Conservation (phyloP, 352 stramenopile genomes). For the Thalassiosira hispida region DNA sequence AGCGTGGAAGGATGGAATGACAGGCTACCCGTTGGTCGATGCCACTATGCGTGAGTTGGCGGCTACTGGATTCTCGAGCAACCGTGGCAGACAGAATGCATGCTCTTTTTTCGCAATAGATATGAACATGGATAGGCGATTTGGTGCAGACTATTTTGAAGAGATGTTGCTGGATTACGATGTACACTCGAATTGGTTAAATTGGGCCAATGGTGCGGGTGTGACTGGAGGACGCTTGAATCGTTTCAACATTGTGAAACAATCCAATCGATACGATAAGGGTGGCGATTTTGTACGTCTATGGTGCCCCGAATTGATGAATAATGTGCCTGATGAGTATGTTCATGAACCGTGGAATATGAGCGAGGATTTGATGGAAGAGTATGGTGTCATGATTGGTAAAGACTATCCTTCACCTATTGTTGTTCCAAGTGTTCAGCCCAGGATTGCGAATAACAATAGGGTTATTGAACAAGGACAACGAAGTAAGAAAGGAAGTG, state of each 20-base stretch:
- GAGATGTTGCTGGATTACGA: slow-evolving; percentile 88
- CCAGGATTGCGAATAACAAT: slow-evolving; percentile 31
- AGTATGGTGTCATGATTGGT: slow-evolving; percentile 73
- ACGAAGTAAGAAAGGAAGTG: slow-evolving; percentile 19
- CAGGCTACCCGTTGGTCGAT: slow-evolving; percentile 89
- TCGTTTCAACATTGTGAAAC: slow-evolving; percentile 89
- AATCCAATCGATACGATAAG: slow-evolving; percentile 88
- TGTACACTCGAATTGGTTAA: slow-evolving; percentile 88
- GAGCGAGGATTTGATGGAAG: slow-evolving; percentile 74
- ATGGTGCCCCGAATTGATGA: slow-evolving; percentile 86
- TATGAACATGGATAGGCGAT: slow-evolving; percentile 89
- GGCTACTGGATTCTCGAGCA: slow-evolving; percentile 90
- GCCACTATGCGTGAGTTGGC: slow-evolving; percentile 91
- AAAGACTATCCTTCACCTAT: slow-evolving; percentile 82
- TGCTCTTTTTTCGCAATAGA: slow-evolving; percentile 87
- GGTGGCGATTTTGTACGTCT: slow-evolving; percentile 86
- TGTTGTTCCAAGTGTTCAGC: slow-evolving; percentile 34
- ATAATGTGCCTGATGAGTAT: slow-evolving; percentile 74
- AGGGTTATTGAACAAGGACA: slow-evolving; percentile 29
- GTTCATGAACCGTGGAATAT: slow-evolving; percentile 85
- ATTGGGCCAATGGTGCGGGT: slow-evolving; percentile 85
- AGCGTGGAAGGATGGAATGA: slow-evolving; percentile 88
- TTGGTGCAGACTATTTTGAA: slow-evolving; percentile 89
- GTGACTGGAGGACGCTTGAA: slow-evolving; percentile 87
- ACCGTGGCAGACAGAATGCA: slow-evolving; percentile 89